A percentile compares a stretch with the other conserved stretches of the same genome.
Evolutionary conservation across 192 early-diverging fungal genomes (phyloP).

Genomic region (Coemansia erecta): DNA sequence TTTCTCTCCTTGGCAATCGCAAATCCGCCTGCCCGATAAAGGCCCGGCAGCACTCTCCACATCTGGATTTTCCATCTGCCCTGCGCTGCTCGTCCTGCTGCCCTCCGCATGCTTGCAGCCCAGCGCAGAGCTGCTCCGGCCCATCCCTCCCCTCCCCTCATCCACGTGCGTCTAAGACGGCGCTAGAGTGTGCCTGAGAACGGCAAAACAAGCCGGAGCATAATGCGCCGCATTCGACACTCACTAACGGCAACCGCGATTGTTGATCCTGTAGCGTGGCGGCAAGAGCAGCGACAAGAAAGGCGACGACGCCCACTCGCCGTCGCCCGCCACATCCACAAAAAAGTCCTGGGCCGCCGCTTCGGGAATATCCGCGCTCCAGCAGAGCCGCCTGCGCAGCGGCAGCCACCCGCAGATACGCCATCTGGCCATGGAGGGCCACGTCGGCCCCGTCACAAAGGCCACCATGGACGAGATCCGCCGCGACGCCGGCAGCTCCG

Average conservation of each 20-base stretch:
- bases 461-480: conserved; percentile 55
- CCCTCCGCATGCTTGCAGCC: too few relatives aligned
- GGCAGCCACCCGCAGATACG: conserved; percentile 52
- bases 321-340: conserved; percentile 9
- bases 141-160: too few relatives aligned
- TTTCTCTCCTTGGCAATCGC: too few relatives aligned
- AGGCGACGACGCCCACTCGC: conserved; percentile 22
- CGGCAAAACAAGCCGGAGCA: not conserved
- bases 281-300: conserved; percentile 33
- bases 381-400: conserved; percentile 33
- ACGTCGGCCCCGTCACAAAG: conserved; percentile 42
- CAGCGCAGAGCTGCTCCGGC: too few relatives aligned
- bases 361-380: conserved; percentile 25
- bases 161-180: not conserved
- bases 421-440: conserved; percentile 52
- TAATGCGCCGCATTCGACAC: not conserved
- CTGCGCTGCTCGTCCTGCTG: too few relatives aligned
- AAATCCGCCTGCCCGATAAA: too few relatives aligned
- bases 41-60: too few relatives aligned
- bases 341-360: conserved; percentile 34
- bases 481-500: conserved; percentile 35
- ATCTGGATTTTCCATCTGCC: too few relatives aligned
- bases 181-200: conserved; percentile 1
- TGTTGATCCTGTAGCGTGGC: conserved; percentile 28
- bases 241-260: not conserved